phyloP scores from a whole-genome alignment of 164 flowering plant genomes.

The Stephania japonica region DNA sequence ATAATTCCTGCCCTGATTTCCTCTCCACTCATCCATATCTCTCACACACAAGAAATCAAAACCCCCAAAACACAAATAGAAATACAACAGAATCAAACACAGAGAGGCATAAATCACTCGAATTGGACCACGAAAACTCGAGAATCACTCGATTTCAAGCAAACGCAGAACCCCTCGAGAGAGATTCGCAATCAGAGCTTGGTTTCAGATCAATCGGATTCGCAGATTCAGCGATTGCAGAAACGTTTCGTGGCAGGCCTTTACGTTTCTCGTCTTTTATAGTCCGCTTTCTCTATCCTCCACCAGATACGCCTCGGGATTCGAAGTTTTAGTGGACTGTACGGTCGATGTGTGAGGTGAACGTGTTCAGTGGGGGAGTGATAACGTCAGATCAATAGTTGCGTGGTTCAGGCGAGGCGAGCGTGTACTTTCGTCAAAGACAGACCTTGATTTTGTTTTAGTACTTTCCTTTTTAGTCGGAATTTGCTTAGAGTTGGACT shows the following conservation, averaged over 20 bases:
- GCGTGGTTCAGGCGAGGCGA: background rate
- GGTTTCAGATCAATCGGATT: background rate
- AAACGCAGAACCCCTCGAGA: background rate
- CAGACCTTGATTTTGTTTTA: background rate
- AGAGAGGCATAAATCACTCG: background rate
- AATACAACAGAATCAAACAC: background rate
- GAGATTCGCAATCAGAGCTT: background rate
- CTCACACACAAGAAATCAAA: background rate
- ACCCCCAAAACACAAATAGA: background rate
- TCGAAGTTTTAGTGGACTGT: too few species aligned
- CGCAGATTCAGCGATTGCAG: background rate
- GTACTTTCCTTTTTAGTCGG: background rate
- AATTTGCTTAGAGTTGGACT: background rate
- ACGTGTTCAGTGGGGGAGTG: background rate
- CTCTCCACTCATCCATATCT: constrained; percentile 15
- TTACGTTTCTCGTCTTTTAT: background rate
- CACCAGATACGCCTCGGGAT: background rate
- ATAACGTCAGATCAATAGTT: background rate
- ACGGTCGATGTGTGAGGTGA: background rate
- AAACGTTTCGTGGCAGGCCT: background rate
- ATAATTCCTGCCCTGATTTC: constrained; percentile 5
- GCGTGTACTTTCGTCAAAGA: background rate
- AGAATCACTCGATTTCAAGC: background rate
- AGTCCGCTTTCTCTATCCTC: background rate
- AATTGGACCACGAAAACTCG: background rate